Conservation (phyloP, 148 eudicot genomes). For the Camellia japonica region DNA sequence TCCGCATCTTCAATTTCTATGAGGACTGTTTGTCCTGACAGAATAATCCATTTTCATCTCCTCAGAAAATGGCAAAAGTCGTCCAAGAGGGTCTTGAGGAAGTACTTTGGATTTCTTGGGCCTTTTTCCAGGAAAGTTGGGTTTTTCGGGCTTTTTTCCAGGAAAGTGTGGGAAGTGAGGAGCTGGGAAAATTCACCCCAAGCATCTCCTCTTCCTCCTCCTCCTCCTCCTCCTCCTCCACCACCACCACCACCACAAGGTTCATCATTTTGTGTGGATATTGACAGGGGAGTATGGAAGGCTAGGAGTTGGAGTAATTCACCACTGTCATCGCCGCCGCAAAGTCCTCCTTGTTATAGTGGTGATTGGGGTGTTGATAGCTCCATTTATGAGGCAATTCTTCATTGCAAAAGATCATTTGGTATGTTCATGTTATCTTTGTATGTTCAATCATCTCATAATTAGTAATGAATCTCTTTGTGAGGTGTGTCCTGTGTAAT, state of each 20-base stretch:
- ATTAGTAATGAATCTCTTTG: too few relatives aligned
- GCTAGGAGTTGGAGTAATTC: constrained; percentile 29
- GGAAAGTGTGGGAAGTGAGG: constrained; percentile 37
- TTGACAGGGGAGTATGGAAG: constrained; percentile 28
- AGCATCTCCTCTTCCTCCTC: too few relatives aligned
- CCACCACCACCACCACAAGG: too few relatives aligned
- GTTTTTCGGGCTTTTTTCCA: neutral
- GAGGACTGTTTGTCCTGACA: neutral
- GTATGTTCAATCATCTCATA: too few relatives aligned
- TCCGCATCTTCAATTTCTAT: constrained; percentile 12
- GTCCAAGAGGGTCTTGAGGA: constrained; percentile 32
- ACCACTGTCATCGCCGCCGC: constrained; percentile 24
- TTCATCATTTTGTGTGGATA: neutral
- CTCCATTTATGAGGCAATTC: constrained; percentile 69
- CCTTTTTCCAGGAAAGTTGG: constrained; percentile 21
- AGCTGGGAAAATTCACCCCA: too few relatives aligned
- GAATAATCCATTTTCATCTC: constrained; percentile 2
- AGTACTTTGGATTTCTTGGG: constrained; percentile 37
- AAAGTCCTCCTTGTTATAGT: constrained; percentile 22
- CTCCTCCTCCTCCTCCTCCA: too few relatives aligned
- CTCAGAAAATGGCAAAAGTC: constrained; percentile 36
- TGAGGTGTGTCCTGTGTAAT: too few relatives aligned
- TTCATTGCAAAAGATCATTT: constrained; percentile 70
- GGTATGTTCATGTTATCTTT: constrained; percentile 24
- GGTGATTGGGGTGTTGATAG: constrained; percentile 25